phyloP scores from a whole-genome alignment of 495 filamentous ascomycete species.

The Penicillium daleae region DNA sequence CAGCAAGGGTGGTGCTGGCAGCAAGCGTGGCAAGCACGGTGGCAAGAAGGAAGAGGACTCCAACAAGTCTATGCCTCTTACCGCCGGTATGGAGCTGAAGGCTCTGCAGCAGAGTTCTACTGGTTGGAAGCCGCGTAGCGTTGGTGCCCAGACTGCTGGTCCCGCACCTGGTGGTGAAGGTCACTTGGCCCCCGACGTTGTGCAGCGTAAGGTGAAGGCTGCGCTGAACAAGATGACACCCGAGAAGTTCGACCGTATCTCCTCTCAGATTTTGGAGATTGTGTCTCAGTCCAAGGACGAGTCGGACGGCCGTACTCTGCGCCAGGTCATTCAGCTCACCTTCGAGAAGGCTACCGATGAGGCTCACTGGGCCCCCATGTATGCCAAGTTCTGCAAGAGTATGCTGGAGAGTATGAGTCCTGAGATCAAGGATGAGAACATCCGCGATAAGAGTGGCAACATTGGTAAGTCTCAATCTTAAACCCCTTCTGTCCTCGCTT shows the following conservation, averaged over 20 bases:
- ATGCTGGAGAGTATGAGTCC: conserved; percentile 96
- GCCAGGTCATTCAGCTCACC: conserved; percentile 97
- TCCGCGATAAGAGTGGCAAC: conserved; percentile 81
- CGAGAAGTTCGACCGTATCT: conserved; percentile 96
- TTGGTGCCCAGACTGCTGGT: conserved; percentile 54
- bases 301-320: conserved; percentile 87
- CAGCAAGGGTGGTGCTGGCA: conserved; percentile 59
- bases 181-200: conserved; percentile 84
- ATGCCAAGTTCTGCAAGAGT: conserved; percentile 96
- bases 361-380: conserved; percentile 98
- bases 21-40: conserved; percentile 49
- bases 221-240: conserved; percentile 99
- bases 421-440: conserved; percentile 93
- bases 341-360: conserved; percentile 99
- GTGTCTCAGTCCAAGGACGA: conserved; percentile 95
- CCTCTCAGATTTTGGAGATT: conserved; percentile 90
- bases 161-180: conserved; percentile 58
- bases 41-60: conserved; percentile 61
- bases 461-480: conserved; percentile 39
- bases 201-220: conserved; percentile 98
- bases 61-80: conserved; percentile 87
- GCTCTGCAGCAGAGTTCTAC: conserved; percentile 68
- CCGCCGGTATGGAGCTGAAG: conserved; percentile 76
- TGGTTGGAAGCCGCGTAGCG: conserved; percentile 90
- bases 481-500: neutral